Percentiles rank a stretch among this genome's conserved stretches.
These are phyloP conservation scores for Cetraspora pellucida DNA, from an alignment of 192 early-diverging fungal genomes.

Conservation along the genomic window DNA sequence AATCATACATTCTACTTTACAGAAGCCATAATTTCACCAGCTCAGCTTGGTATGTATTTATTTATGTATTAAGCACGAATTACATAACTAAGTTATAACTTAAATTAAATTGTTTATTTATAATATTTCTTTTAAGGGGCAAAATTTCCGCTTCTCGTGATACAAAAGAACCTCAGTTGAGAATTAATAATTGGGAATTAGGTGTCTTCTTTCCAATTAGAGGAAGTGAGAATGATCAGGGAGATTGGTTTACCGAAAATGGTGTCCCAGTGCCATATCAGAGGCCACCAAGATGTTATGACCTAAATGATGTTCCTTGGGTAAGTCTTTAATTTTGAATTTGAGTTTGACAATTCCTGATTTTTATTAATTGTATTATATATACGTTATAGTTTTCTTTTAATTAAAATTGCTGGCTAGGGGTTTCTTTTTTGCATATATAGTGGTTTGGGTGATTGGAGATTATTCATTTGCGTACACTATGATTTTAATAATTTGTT, in stretches of 20 bases:
- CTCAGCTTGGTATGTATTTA: slow-evolving; percentile 12
- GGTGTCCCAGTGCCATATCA: slow-evolving; percentile 18
- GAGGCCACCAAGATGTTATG: slow-evolving; percentile 10
- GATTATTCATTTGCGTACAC: too few relatives aligned
- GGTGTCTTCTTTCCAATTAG: slow-evolving; percentile 11
- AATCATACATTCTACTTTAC: too few relatives aligned
- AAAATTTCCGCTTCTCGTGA: neutral
- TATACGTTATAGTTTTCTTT: too few relatives aligned
- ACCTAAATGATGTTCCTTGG: slow-evolving; percentile 13
- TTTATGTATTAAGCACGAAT: too few relatives aligned
- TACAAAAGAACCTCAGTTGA: slow-evolving; percentile 11
- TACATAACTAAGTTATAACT: too few relatives aligned
- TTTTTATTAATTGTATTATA: too few relatives aligned
- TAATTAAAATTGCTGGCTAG: too few relatives aligned
- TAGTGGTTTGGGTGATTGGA: too few relatives aligned
- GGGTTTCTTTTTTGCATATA: too few relatives aligned
- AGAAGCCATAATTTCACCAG: slow-evolving; percentile 26
- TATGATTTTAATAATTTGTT: too few relatives aligned
- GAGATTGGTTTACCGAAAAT: slow-evolving; percentile 8
- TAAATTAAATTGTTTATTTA: too few relatives aligned
- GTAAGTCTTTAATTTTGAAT: neutral
- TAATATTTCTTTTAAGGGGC: neutral
- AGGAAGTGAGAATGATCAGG: neutral
- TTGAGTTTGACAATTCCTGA: too few relatives aligned
- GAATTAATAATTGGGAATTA: slow-evolving; percentile 30